phyloP scores from a whole-genome alignment of 345 rosid species.

The Conringia planisiliqua region DNA sequence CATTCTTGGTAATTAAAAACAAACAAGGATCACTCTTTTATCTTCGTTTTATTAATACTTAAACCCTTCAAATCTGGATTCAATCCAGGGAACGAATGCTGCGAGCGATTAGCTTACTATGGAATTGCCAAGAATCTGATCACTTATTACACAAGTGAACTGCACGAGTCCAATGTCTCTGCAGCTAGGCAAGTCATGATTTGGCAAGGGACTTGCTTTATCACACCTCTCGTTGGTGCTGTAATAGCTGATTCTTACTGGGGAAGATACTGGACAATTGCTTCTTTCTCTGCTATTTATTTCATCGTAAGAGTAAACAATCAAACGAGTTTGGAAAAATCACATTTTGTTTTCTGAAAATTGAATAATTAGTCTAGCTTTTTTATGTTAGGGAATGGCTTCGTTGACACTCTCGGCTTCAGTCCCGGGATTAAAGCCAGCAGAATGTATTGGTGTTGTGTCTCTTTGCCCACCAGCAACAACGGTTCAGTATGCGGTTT shows the following conservation, averaged over 20 bases:
- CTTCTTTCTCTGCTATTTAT: slow-evolving; percentile 70
- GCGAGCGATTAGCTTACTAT: slow-evolving; percentile 81
- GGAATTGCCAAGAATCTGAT: slow-evolving; percentile 83
- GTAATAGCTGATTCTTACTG: slow-evolving; percentile 76
- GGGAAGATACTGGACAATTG: slow-evolving; percentile 95
- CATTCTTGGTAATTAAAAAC: slow-evolving; percentile 51
- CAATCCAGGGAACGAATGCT: slow-evolving; percentile 65
- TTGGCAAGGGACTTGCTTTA: slow-evolving; percentile 79
- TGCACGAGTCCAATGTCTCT: slow-evolving; percentile 72
- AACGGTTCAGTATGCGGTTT: slow-evolving; percentile 42
- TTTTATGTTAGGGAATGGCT: slow-evolving; percentile 64
- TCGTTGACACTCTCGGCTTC: slow-evolving; percentile 50
- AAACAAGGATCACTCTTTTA: neutral
- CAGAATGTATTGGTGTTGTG: slow-evolving; percentile 33
- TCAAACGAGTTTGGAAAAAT: neutral
- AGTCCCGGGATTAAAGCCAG: slow-evolving; percentile 40
- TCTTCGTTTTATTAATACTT: neutral
- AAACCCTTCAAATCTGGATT: neutral
- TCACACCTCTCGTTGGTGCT: slow-evolving; percentile 83
- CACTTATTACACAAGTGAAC: slow-evolving; percentile 59
- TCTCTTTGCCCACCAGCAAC: slow-evolving; percentile 56
- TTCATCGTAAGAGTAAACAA: slow-evolving; percentile 44
- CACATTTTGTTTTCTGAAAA: neutral
- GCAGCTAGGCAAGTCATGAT: slow-evolving; percentile 79
- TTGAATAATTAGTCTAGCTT: neutral